phyloP scores from a whole-genome alignment of 192 early-diverging fungal genomes.

The Piromyces finnis region DNA sequence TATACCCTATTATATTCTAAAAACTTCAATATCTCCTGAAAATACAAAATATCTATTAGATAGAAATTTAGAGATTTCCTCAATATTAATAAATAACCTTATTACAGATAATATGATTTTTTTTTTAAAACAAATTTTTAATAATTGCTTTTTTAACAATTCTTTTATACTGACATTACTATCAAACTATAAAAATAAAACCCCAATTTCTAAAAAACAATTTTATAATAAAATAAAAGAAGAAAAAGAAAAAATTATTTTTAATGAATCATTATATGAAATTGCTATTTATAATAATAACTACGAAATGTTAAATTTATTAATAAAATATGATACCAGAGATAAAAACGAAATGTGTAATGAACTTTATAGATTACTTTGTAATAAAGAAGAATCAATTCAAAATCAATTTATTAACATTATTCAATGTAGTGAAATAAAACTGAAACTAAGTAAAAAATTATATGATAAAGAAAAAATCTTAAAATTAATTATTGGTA shows the following conservation, averaged over 20 bases:
- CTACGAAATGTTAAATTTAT: neutral
- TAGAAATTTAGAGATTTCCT: neutral
- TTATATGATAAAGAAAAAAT: no score
- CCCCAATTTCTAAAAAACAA: neutral
- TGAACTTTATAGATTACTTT: neutral
- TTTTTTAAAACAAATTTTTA: neutral
- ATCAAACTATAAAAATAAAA: neutral
- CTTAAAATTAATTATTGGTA: no score
- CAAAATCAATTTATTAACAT: no score
- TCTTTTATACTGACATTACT: neutral
- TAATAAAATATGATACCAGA: neutral
- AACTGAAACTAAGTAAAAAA: no score
- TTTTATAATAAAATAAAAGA: neutral
- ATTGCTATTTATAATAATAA: neutral
- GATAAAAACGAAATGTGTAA: neutral
- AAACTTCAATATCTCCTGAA: neutral
- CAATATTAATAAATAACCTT: neutral
- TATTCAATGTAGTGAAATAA: no score
- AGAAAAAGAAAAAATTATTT: neutral
- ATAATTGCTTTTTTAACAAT: neutral
- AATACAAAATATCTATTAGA: neutral
- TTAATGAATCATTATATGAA: neutral
- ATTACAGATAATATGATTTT: neutral
- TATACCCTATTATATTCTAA: neutral
- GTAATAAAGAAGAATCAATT: no score